Base-by-base conservation (phyloP, 352 stramenopile species). In the Phytophthora capsici region DNA sequence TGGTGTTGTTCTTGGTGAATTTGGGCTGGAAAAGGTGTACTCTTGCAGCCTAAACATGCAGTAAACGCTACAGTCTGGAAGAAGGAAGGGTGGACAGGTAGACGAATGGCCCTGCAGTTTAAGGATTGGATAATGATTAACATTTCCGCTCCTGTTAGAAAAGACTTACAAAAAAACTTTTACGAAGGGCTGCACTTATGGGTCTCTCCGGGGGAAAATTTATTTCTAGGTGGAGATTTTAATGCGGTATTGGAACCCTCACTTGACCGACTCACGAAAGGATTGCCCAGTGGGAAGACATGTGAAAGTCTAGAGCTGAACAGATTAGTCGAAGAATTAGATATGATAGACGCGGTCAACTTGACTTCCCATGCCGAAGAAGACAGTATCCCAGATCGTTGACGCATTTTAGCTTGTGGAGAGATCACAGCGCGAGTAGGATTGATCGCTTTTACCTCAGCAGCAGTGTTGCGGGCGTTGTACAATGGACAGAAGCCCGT, bases 211-310 rank as follows among this genome's bases (percentile, higher is more conserved):
- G 19, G n/a, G 16, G 43, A 43, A 20, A 10, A 7, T 14, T 7
- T 57, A 1, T 6, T 56, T 6, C 10, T 57, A n/a, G 49, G 32
- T 16, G 49, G 49, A 23, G 49, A 57, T 23, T 57, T 57, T n/a
- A 57, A 46, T 17, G 34, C 49, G 7, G 34, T 37, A 2, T 10
- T 57, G 6, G 36, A 57, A 9, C 36, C 32, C 1, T 5, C 7
- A 4, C 8, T 56, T 1, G 49, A 56, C 36, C 9, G 49, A 1
- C 5, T 56, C 8, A 46, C 20, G 6, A 19, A 56, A 34, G 49
- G 49, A 10, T 16, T 12, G 19, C 49, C 32, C 6, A 56, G 49
- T 16, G 10, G 4, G 19, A 56, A 45, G 14, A 22, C 28, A 12
- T 34, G 19, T 34, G 32, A 45, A 45, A 46, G 34, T 56, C 12